These are phyloP conservation scores for Diaporthe vexans DNA, from an alignment of 2,329 filamentous ascomycete species.

Conservation along the genomic window DNA sequence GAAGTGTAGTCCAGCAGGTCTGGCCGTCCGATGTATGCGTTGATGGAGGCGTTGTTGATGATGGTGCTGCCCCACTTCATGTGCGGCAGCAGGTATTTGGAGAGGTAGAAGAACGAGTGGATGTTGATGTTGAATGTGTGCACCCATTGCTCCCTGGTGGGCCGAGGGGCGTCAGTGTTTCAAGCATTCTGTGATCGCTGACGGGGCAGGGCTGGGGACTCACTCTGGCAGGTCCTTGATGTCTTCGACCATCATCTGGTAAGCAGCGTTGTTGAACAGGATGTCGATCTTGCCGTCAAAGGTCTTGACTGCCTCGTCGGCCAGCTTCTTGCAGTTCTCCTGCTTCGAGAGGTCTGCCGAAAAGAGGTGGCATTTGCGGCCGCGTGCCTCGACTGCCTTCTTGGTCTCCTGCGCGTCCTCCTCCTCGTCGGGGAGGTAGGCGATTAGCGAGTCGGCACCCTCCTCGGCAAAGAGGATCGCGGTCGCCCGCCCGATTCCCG, in stretches of 20 bases:
- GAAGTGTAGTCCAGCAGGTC: slow-evolving; percentile 87
- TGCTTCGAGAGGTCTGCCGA: slow-evolving; percentile 74
- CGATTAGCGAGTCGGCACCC: slow-evolving; percentile 80
- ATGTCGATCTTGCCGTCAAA: slow-evolving; percentile 79
- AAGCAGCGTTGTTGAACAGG: slow-evolving; percentile 81
- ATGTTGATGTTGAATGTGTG: slow-evolving; percentile 88
- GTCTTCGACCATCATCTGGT: slow-evolving; percentile 79
- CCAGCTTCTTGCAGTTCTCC: slow-evolving; percentile 77
- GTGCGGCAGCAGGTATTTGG: slow-evolving; percentile 82
- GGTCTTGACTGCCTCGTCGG: slow-evolving; percentile 75
- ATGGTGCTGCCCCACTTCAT: slow-evolving; percentile 82
- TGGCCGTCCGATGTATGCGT: slow-evolving; percentile 84
- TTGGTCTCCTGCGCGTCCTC: slow-evolving; percentile 82
- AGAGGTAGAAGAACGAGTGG: slow-evolving; percentile 83
- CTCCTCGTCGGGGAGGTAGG: slow-evolving; percentile 82
- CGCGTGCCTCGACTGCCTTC: slow-evolving; percentile 75
- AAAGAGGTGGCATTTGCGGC: slow-evolving; percentile 74
- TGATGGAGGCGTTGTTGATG: slow-evolving; percentile 89
- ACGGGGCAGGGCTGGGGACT: slow-evolving; percentile 46
- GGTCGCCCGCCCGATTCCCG: slow-evolving; percentile 81
- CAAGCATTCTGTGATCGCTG: too few species aligned
- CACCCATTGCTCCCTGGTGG: slow-evolving; percentile 78
- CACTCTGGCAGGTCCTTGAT: slow-evolving; percentile 80
- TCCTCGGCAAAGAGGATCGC: slow-evolving; percentile 86
- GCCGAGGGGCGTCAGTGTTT: background rate